phyloP scores from a whole-genome alignment of 2,329 filamentous ascomycete genomes.

The Teratosphaeria gauchensis region DNA sequence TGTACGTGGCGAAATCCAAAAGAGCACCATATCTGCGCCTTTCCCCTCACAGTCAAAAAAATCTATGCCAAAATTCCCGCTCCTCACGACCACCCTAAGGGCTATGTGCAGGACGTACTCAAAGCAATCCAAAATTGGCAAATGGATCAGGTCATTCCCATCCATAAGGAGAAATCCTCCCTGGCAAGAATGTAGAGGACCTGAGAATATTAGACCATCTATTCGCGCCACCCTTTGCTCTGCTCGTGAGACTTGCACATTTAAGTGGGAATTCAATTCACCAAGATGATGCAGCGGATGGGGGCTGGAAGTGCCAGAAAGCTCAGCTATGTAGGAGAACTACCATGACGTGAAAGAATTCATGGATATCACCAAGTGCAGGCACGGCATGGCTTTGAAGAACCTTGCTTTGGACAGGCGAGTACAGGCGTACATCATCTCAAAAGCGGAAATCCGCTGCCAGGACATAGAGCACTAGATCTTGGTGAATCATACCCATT shows the following conservation, averaged over 20 bases:
- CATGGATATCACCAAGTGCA: constrained; percentile 15
- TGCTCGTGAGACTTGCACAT: constrained; percentile 22
- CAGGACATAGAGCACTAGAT: neutral
- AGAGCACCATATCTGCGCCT: constrained; percentile 11
- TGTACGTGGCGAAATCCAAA: constrained; percentile 12
- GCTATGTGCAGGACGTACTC: constrained; percentile 11
- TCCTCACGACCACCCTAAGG: constrained; percentile 8
- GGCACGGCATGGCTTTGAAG: constrained; percentile 19
- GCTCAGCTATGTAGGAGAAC: constrained; percentile 18
- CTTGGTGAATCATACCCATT: constrained; percentile 10
- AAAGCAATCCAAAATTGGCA: constrained; percentile 8
- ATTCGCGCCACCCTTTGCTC: constrained; percentile 19
- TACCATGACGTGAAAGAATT: constrained; percentile 1
- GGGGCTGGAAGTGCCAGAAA: constrained; percentile 17
- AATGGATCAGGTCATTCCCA: constrained; percentile 16
- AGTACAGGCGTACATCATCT: constrained; percentile 9
- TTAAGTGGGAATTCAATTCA: constrained; percentile 25
- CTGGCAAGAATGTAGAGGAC: constrained; percentile 18
- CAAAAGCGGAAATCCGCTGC: neutral
- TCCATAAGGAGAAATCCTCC: constrained; percentile 26
- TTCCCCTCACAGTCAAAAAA: constrained; percentile 5
- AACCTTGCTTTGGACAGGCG: constrained; percentile 23
- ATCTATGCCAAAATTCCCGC: constrained; percentile 9
- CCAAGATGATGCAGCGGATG: constrained; percentile 12
- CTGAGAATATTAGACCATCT: constrained; percentile 16